Evolutionary conservation across 208 protist genomes (phyloP), one percentile per base, ranked within the genome.

Genomic region (Acanthamoeba healyi): DNA sequence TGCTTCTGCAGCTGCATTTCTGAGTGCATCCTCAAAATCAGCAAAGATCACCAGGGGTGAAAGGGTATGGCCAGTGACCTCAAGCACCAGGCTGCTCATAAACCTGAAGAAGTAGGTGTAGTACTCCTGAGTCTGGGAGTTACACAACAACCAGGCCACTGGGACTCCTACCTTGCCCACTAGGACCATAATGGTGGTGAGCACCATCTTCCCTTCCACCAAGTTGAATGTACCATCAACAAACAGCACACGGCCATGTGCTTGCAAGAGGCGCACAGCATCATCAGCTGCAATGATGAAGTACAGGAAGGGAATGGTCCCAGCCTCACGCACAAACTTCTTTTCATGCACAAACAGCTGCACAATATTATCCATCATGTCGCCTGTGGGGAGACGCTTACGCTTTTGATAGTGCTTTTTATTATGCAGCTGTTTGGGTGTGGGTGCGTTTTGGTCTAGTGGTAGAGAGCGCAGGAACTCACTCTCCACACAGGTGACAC

Each of bases 241-340:
- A 65, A 65, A 65, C 56, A 65, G 56, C 56, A 65, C 56, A 65
- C n/a, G 15, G 56, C 56, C 56, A 65, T 65, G n/a, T 32, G 56
- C 56, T 22, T 65, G 56, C 56, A 65, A 65, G n/a, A 65, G 56
- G 56, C 56, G n/a, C 24, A 65, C n/a, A 29, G 56, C n/a, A 65
- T 65, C 56, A 65, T 65, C n/a, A n/a, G 56, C 56, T 65, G 56
- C 56, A 65, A 65, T 22, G 56, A 65, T 65, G 56, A 65, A 65
- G n/a, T 65, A 65, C 15, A 29, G n/a, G 56, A 65, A 65, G n/a
- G n/a, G 56, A 65, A 65, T 65, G 56, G 56, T 65, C 56, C 56
- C 56, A 26, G 56, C 56, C 56, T 65, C 56, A 65, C n/a, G n/a
- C n/a, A 65, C 56, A 65, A 65, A 65, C 56, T 29, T 65, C 56